Evolutionary conservation across 768 basidiomycete genomes (phyloP).

Genomic region (Russula vinacea): DNA sequence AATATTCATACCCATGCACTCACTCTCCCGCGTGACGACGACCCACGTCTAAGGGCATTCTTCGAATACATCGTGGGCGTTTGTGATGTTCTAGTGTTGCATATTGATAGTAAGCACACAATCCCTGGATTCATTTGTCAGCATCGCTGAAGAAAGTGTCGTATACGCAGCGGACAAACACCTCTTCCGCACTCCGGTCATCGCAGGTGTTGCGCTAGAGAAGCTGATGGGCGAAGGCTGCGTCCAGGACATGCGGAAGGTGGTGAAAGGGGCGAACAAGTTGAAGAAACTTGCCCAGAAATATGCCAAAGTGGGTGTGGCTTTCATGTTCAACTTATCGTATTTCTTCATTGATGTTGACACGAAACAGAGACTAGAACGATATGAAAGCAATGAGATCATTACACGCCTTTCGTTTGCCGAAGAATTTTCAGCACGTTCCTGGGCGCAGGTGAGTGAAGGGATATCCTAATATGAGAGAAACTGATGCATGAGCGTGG

Average conservation of each 20-base stretch:
- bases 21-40: slow-evolving; percentile 7
- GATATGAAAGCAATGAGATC: slow-evolving; percentile 3
- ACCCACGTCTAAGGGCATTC: slow-evolving; percentile 20
- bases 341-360: slow-evolving; percentile 1
- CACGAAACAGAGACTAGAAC: not conserved
- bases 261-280: not conserved
- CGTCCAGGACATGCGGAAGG: slow-evolving; percentile 19
- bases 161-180: slow-evolving; percentile 7
- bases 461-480: not conserved
- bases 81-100: slow-evolving; percentile 19
- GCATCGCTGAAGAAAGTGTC: not conserved
- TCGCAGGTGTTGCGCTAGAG: not conserved
- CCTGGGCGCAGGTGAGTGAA: slow-evolving; percentile 22
- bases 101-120: slow-evolving; percentile 12
- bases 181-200: slow-evolving; percentile 12
- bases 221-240: slow-evolving; percentile 13
- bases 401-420: slow-evolving; percentile 14
- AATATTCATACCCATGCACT: slow-evolving; percentile 18
- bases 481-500: not conserved
- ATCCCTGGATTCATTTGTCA: not conserved
- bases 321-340: not conserved
- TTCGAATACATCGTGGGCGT: slow-evolving; percentile 17
- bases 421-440: slow-evolving; percentile 22
- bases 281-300: slow-evolving; percentile 18
- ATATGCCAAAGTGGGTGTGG: slow-evolving; percentile 15